phyloP scores from a whole-genome alignment of 768 basidiomycete genomes.

The Rhizopogon roseolus region DNA sequence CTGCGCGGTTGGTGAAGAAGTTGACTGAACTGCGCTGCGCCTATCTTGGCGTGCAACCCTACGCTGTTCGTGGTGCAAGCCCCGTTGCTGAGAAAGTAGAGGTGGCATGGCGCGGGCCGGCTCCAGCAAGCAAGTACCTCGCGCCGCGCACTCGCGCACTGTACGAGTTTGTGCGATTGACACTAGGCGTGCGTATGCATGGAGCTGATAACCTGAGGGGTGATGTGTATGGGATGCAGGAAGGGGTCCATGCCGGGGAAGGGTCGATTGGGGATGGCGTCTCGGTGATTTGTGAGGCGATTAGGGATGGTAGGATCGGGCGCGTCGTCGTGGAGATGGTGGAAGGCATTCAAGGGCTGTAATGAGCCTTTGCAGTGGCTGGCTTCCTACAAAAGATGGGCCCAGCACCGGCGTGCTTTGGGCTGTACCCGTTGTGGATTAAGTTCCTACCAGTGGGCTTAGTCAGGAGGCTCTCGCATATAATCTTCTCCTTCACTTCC shows the following conservation, averaged over 20 bases:
- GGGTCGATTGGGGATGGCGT: slow-evolving; percentile 65
- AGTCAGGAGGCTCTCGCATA: no score
- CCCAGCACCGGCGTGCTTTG: no score
- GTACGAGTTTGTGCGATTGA: slow-evolving; percentile 73
- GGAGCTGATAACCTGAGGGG: slow-evolving; percentile 65
- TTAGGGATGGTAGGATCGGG: slow-evolving; percentile 67
- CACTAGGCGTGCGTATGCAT: slow-evolving; percentile 76
- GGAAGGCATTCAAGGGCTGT: slow-evolving; percentile 11
- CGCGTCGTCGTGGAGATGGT: slow-evolving; percentile 54
- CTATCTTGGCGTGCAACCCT: slow-evolving; percentile 20
- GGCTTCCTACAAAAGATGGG: background rate
- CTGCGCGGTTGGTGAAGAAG: slow-evolving; percentile 11
- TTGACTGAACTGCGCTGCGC: slow-evolving; percentile 25
- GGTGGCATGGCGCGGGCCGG: slow-evolving; percentile 44
- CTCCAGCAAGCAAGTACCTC: slow-evolving; percentile 66
- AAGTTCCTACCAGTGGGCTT: no score
- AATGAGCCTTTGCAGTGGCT: background rate
- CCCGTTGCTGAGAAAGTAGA: background rate
- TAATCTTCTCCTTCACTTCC: no score
- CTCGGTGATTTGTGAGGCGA: slow-evolving; percentile 73
- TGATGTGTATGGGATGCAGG: slow-evolving; percentile 52
- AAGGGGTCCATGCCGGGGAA: slow-evolving; percentile 44
- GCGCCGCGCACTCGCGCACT: slow-evolving; percentile 49
- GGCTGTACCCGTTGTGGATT: no score
- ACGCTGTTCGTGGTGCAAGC: slow-evolving; percentile 13